Conservation (phyloP, 2,329 filamentous ascomycete genomes). For the Scedosporium dehoogii region DNA sequence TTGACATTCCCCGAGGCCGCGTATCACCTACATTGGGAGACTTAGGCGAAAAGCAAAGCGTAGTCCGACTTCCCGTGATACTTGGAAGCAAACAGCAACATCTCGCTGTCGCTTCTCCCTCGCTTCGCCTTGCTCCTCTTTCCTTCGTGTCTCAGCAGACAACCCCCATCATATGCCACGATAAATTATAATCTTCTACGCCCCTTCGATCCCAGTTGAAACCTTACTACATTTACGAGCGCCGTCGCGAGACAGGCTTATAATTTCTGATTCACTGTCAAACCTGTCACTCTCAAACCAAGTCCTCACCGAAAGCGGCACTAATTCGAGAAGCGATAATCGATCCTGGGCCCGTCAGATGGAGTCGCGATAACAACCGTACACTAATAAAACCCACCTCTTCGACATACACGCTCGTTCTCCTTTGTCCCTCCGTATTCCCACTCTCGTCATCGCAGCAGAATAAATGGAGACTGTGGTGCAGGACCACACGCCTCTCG, state of each 20-base stretch:
- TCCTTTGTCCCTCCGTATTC: not conserved
- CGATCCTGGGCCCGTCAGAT: not conserved
- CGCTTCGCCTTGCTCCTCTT: slow-evolving; percentile 1
- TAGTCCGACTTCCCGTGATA: not conserved
- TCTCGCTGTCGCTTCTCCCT: not conserved
- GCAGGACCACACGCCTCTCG: slow-evolving; percentile 78
- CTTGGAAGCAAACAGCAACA: not conserved
- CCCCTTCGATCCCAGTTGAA: not conserved
- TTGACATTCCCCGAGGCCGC: not conserved
- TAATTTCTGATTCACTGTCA: not conserved
- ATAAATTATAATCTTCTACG: not conserved
- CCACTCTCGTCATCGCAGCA: not conserved
- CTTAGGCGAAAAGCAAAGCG: not conserved
- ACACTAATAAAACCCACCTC: not conserved
- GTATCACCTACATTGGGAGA: not conserved
- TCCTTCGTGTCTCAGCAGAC: not conserved
- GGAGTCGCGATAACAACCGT: not conserved
- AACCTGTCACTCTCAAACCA: not conserved
- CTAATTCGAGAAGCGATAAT: not conserved
- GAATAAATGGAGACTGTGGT: slow-evolving; percentile 72
- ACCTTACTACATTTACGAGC: not conserved
- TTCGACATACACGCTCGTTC: not conserved
- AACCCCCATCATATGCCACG: not conserved
- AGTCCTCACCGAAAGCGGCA: not conserved
- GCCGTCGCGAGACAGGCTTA: not conserved